Percentiles rank a stretch among this genome's conserved stretches.
These are phyloP conservation scores for Sarcocystis neurona DNA, from an alignment of 169 alveolate genomes.

Conservation along the genomic window DNA sequence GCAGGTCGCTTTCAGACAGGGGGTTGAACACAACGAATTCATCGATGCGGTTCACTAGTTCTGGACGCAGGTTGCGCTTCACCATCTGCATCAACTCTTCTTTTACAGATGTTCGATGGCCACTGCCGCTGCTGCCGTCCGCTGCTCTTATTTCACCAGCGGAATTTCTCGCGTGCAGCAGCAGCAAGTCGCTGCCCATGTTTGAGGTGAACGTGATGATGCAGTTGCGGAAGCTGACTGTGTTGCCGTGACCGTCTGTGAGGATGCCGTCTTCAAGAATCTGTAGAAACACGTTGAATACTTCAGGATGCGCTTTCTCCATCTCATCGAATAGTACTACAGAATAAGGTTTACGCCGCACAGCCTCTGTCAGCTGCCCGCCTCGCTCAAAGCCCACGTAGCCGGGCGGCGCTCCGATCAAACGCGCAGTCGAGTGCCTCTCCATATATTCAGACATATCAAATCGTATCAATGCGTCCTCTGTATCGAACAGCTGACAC, in stretches of 20 bases:
- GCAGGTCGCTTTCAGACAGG: constrained; percentile 65
- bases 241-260: constrained; percentile 84
- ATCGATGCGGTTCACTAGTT: constrained; percentile 84
- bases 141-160: constrained; percentile 73
- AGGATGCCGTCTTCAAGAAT: constrained; percentile 86
- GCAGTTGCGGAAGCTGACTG: constrained; percentile 83
- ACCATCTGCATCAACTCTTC: constrained; percentile 76
- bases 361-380: constrained; percentile 89
- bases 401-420: constrained; percentile 93
- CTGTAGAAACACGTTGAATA: constrained; percentile 65
- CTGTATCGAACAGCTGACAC: constrained; percentile 80
- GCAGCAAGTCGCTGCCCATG: constrained; percentile 80
- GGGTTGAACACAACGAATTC: constrained; percentile 82
- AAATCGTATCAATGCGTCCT: constrained; percentile 75
- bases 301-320: constrained; percentile 91
- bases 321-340: constrained; percentile 87
- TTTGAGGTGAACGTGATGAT: constrained; percentile 85
- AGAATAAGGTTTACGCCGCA: constrained; percentile 84
- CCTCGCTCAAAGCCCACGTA: constrained; percentile 90
- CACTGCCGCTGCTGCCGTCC: background rate
- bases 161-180: constrained; percentile 72
- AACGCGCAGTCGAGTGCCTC: constrained; percentile 83
- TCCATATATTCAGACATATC: constrained; percentile 91
- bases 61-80: constrained; percentile 81
- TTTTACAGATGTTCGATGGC: background rate